These are phyloP conservation scores for Pulveroboletus frians DNA, from an alignment of 768 basidiomycete genomes.

Conservation along the genomic window DNA sequence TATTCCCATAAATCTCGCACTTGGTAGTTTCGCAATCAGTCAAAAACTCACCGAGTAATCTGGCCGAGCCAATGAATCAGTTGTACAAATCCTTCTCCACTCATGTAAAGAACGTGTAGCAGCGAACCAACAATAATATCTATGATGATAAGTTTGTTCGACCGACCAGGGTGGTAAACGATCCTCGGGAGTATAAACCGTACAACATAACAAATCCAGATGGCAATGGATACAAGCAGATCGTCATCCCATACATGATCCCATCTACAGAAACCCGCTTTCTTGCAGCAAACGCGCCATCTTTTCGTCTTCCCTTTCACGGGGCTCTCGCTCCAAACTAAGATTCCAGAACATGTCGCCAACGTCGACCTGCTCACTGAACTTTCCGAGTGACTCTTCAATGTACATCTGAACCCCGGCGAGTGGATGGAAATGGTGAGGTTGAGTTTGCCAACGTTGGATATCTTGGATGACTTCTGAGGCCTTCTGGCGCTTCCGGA, in stretches of 20 bases:
- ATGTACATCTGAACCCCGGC: constrained; percentile 67
- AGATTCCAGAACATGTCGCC: constrained; percentile 80
- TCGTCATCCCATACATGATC: neutral
- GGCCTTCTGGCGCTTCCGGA: constrained; percentile 90
- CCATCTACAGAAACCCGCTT: constrained; percentile 69
- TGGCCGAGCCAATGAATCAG: too few species aligned
- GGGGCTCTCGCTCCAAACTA: constrained; percentile 83
- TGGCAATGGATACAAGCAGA: constrained; percentile 4
- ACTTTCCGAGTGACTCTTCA: constrained; percentile 70
- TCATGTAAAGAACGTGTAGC: too few species aligned
- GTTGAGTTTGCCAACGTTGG: constrained; percentile 88
- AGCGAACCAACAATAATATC: neutral
- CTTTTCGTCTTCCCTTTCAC: constrained; percentile 95
- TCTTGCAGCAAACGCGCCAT: constrained; percentile 88
- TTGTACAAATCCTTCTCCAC: too few species aligned
- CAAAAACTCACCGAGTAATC: too few species aligned
- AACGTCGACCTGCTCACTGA: constrained; percentile 60
- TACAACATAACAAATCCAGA: constrained; percentile 20
- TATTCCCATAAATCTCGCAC: too few species aligned
- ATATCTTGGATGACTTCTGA: constrained; percentile 98
- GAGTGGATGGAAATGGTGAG: constrained; percentile 79
- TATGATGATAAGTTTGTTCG: neutral
- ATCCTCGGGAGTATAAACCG: constrained; percentile 9
- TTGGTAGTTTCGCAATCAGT: too few species aligned
- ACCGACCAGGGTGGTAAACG: constrained; percentile 10